Evolutionary conservation across 805 yeast genomes (phyloP).

Genomic region (Candida ipomoeae): DNA sequence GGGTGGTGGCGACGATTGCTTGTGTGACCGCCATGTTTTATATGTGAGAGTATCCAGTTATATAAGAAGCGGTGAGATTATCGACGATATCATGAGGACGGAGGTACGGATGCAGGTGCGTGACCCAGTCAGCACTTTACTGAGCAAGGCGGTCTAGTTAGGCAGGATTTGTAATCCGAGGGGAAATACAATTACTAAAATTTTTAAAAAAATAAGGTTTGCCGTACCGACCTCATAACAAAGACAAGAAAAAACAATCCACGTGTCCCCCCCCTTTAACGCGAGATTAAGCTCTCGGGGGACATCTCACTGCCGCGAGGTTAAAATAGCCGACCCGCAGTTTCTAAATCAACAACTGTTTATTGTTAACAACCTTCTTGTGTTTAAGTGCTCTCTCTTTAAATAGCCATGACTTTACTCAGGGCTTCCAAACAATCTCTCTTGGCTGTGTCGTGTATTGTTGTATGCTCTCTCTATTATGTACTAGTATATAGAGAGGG

Average conservation of each 20-base stretch:
- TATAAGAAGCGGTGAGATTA: slow-evolving; percentile 5
- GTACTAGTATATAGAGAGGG: neutral
- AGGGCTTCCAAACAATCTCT: neutral
- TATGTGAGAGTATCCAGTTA: neutral
- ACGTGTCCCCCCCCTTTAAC: too few species aligned
- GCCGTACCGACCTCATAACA: too few species aligned
- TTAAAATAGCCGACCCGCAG: too few species aligned
- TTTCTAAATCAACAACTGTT: too few species aligned
- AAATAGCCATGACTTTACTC: neutral
- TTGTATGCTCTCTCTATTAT: neutral
- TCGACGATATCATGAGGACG: slow-evolving; percentile 8
- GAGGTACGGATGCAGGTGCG: slow-evolving; percentile 13
- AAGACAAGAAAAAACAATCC: too few species aligned
- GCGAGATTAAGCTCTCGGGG: too few species aligned
- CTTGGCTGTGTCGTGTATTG: neutral
- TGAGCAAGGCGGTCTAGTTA: neutral
- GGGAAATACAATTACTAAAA: too few species aligned
- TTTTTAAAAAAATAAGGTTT: too few species aligned
- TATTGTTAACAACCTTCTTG: too few species aligned
- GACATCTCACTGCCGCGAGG: too few species aligned
- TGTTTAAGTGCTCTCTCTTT: neutral
- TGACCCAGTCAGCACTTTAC: neutral
- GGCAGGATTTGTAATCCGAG: too few species aligned
- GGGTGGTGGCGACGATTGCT: slow-evolving; percentile 29
- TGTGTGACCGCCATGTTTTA: slow-evolving; percentile 18